Evolutionary conservation across 805 yeast genomes (phyloP).

Genomic region (Wickerhamiella azyma): DNA sequence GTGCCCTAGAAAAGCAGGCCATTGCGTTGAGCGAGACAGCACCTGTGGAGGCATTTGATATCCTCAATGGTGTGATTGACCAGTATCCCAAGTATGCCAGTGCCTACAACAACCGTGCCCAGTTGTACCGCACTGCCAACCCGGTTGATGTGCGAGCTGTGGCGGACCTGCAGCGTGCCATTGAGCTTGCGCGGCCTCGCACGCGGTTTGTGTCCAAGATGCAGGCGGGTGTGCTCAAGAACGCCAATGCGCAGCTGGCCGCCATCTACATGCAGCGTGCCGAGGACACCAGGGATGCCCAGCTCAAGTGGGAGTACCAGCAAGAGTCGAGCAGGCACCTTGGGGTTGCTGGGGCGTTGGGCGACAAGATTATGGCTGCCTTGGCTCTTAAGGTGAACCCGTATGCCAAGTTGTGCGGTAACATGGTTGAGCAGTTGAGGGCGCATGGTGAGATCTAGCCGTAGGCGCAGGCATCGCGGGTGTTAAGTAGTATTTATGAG

Average conservation of each 20-base stretch:
- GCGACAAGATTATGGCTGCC: conserved; percentile 21
- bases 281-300: conserved; percentile 10
- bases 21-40: conserved; percentile 11
- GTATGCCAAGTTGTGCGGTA: conserved; percentile 26
- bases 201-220: conserved; percentile 18
- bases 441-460: background rate
- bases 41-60: conserved; percentile 11
- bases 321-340: conserved; percentile 22
- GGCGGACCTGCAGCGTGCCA: conserved; percentile 18
- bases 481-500: background rate
- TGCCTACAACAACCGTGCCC: conserved; percentile 27
- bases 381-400: conserved; percentile 23
- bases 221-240: conserved; percentile 23
- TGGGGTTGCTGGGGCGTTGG: conserved; percentile 21
- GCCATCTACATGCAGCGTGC: conserved; percentile 17
- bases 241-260: conserved; percentile 23
- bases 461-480: too few species aligned
- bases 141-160: conserved; percentile 9
- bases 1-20: conserved; percentile 21
- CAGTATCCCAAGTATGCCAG: conserved; percentile 23
- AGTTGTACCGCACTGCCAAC: conserved; percentile 10
- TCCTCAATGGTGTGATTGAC: conserved; percentile 16
- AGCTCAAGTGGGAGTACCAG: conserved; percentile 20
- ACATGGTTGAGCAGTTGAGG: conserved; percentile 18
- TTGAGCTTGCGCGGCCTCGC: conserved; percentile 20